phyloP scores from a whole-genome alignment of 2,329 filamentous ascomycete genomes.

The Lasiodiplodia gonubiensis region DNA sequence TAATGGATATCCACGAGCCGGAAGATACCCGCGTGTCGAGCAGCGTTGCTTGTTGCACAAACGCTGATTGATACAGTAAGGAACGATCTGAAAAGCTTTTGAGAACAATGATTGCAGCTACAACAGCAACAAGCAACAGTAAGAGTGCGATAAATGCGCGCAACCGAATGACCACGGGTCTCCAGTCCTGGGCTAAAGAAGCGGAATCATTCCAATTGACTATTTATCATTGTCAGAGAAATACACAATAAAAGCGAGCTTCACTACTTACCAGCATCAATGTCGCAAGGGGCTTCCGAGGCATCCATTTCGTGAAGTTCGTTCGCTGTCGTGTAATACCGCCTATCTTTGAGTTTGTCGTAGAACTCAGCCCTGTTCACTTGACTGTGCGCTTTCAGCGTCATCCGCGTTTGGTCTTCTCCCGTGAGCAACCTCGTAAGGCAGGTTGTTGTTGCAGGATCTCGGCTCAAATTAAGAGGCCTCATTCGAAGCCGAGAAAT shows the following conservation, averaged over 20 bases:
- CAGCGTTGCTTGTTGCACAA: slow-evolving; percentile 24
- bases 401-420: background rate
- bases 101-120: background rate
- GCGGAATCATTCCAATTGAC: background rate
- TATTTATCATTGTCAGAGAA: background rate
- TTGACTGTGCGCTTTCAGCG: background rate
- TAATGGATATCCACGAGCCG: background rate
- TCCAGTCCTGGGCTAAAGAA: background rate
- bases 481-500: background rate
- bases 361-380: background rate
- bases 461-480: background rate
- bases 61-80: background rate
- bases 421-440: background rate
- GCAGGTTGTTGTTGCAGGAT: background rate
- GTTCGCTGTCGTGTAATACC: background rate
- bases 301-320: background rate
- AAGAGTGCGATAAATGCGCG: background rate
- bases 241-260: background rate
- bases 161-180: background rate
- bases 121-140: background rate
- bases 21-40: background rate
- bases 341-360: background rate
- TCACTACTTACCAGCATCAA: background rate
- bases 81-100: background rate
- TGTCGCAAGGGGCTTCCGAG: background rate